Evolutionary conservation across 179 eudicot genomes (phyloP).

Genomic region (Silene noctiflora): DNA sequence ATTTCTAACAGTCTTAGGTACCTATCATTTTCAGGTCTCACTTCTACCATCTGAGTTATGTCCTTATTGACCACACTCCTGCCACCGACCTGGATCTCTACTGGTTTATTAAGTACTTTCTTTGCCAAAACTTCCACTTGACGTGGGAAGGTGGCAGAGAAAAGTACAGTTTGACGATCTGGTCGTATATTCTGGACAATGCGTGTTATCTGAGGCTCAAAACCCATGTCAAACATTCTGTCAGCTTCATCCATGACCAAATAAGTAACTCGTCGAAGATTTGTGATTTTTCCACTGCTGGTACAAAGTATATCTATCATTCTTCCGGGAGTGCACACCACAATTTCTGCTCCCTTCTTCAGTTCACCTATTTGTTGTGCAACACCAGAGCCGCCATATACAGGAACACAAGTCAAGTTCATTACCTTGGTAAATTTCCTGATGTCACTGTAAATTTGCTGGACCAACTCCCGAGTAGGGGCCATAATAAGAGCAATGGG

Average conservation of each 20-base stretch:
- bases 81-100: constrained; percentile 90
- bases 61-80: constrained; percentile 96
- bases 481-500: constrained; percentile 94
- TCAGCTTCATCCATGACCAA: constrained; percentile 98
- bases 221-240: constrained; percentile 97
- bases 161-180: constrained; percentile 89
- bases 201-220: constrained; percentile 93
- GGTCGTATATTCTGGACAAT: constrained; percentile 91
- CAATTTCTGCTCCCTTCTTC: constrained; percentile 87
- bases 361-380: constrained; percentile 90
- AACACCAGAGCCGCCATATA: constrained; percentile 91
- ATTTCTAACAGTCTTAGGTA: constrained; percentile 72
- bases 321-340: constrained; percentile 94
- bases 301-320: constrained; percentile 95
- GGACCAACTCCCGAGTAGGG: constrained; percentile 91
- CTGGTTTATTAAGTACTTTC: constrained; percentile 71
- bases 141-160: constrained; percentile 95
- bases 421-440: constrained; percentile 73
- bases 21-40: constrained; percentile 80
- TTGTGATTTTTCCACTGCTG: constrained; percentile 84
- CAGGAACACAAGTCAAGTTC: constrained; percentile 83
- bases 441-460: constrained; percentile 82
- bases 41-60: constrained; percentile 84
- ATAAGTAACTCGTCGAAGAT: constrained; percentile 84
- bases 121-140: constrained; percentile 87